Evolutionary conservation across 176 grass and related monocot species (phyloP), one percentile per base, ranked within the genome.

Genomic region (Aegilops longissima): DNA sequence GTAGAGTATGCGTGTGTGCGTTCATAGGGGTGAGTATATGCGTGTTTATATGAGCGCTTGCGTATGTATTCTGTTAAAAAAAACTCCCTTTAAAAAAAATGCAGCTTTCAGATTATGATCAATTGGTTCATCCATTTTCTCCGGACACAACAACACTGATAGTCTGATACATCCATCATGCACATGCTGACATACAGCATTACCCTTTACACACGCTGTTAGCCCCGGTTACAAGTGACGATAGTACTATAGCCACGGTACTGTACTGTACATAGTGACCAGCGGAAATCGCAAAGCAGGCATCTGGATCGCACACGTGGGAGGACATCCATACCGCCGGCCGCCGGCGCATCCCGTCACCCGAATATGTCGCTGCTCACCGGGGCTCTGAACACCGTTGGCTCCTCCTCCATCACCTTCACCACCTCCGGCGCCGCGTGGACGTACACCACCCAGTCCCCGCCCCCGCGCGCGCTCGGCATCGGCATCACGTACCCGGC

Each of bases 401-500:
- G 84, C 52, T 95, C 86, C 77, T 92, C 72, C 79, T 95, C 96
- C 79, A 98, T 88, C 33, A 47, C 82, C 24, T 61, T n/a, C 49
- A 94, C 84, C 83, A 98, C 51, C 69, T 69, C 91, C 61, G 68
- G 76, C n/a, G 81, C 78, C 4, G 80, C 80, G 86, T 95, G 93
- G 10, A 90, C 80, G 75, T 87, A 95, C 25, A 95, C 86, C 14
- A 95, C 83, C 93, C 91, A 95, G 79, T 95, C 93, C 1, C 93
- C 91, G 77, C 82, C 85, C 2, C 73, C 67, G 9, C 67, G 77
- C 29, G 86, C 58, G 86, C 86, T 86, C 25, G 91, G 91, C 89
- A 95, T 95, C 18, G 93, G 93, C 93, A 95, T 95, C 69, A 95
- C 45, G 77, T 95, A 95, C 10, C 91, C 88, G 3, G 93, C 80